A percentile compares a stretch with the other conserved stretches of the same genome.
Evolutionary conservation across 495 filamentous ascomycete genomes (phyloP).

Genomic region (Neurospora sp.): DNA sequence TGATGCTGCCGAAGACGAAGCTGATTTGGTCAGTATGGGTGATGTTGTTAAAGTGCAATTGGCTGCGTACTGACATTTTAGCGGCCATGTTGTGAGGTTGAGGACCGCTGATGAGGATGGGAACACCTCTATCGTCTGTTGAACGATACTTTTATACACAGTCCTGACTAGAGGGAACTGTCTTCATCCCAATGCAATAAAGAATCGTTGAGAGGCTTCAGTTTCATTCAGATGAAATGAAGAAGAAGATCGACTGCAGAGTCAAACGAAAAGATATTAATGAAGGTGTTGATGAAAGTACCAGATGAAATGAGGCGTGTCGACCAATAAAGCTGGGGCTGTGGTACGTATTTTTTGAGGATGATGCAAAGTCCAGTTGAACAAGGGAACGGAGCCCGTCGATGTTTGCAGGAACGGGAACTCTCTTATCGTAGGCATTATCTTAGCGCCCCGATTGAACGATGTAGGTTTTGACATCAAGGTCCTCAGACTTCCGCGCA

Average conservation of each 20-base stretch:
- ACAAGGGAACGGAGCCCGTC: not conserved
- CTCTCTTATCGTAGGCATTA: not conserved
- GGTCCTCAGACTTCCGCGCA: not conserved
- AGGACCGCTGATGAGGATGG: not conserved
- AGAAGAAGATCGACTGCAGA: not conserved
- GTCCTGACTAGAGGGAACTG: not conserved
- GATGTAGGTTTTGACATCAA: not conserved
- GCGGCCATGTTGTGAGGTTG: conserved; percentile 13
- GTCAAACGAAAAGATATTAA: not conserved
- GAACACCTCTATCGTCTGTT: not conserved
- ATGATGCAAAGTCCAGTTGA: not conserved
- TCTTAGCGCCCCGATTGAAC: not conserved
- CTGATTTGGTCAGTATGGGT: conserved; percentile 40
- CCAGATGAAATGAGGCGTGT: not conserved
- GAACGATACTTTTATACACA: not conserved
- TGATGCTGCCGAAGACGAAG: conserved; percentile 68
- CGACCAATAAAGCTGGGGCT: not conserved
- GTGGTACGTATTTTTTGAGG: not conserved
- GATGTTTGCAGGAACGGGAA: not conserved
- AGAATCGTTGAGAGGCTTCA: not conserved
- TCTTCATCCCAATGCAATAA: not conserved
- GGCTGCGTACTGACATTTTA: conserved; percentile 20
- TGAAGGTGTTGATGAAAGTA: not conserved
- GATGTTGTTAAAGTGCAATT: conserved; percentile 2
- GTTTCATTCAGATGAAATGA: not conserved